Percentiles rank a stretch among this genome's conserved stretches.
These are phyloP conservation scores for Monosporozyma aerobia DNA, from an alignment of 805 yeast genomes.

Conservation along the genomic window DNA sequence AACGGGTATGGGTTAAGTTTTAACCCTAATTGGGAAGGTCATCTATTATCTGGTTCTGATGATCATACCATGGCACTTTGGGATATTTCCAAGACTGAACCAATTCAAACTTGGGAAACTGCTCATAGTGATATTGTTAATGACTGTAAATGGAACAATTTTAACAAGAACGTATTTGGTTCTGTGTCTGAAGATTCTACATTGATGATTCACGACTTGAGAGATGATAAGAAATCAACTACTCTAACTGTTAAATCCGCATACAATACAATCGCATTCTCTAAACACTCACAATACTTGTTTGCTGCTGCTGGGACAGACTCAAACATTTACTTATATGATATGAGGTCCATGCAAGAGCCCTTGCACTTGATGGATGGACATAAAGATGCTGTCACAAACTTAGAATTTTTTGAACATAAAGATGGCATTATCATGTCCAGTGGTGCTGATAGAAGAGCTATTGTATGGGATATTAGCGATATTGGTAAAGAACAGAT, in stretches of 20 bases:
- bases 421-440: slow-evolving; percentile 71
- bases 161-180: slow-evolving; percentile 46
- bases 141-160: slow-evolving; percentile 65
- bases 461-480: slow-evolving; percentile 71
- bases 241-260: slow-evolving; percentile 24
- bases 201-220: slow-evolving; percentile 45
- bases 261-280: slow-evolving; percentile 58
- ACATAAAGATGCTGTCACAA: slow-evolving; percentile 63
- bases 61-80: slow-evolving; percentile 56
- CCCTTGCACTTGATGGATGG: slow-evolving; percentile 68
- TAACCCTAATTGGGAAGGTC: slow-evolving; percentile 41
- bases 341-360: slow-evolving; percentile 42
- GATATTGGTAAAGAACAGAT: slow-evolving; percentile 78
- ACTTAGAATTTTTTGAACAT: slow-evolving; percentile 69
- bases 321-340: slow-evolving; percentile 57
- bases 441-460: slow-evolving; percentile 67
- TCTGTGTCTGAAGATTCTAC: slow-evolving; percentile 66
- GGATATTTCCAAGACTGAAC: slow-evolving; percentile 33
- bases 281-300: slow-evolving; percentile 49
- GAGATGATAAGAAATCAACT: slow-evolving; percentile 26
- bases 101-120: slow-evolving; percentile 19
- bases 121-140: slow-evolving; percentile 55
- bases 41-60: slow-evolving; percentile 54
- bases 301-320: slow-evolving; percentile 65
- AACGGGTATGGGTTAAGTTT: slow-evolving; percentile 74